Evolutionary conservation across 805 yeast genomes (phyloP), one percentile per base, ranked within the genome.

Genomic region (Hanseniaspora clermontiae): DNA sequence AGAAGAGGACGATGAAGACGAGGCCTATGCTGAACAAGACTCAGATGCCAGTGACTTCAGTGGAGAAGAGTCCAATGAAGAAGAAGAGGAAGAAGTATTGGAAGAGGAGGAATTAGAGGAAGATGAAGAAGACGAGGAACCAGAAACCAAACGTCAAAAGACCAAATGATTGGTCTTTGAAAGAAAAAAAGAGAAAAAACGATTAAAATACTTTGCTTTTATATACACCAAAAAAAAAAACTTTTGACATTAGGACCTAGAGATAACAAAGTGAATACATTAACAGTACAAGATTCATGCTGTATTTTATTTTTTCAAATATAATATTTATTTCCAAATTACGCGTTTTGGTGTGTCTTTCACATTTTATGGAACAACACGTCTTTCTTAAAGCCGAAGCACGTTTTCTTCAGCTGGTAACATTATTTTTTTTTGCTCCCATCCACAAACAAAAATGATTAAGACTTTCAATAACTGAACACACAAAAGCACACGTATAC

Each of bases 1-100:
- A 2, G 81, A 73, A 3, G 83, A 75, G 6, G 79, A 70, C 1
- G 77, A 64, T 0, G 79, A 70, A 1, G 79, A 67, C 2, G 79
- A 69, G 0, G 78, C 70, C 0, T 80, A 74, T 5, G 78, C 66
- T 2, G 80, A 72, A n/a, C 78, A 68, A 0, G 81, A 69, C 14
- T 78, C 62, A 1, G 78, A 64, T 0, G 77, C 63, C 0, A 72
- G 65, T 0, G 76, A 65, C 14, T 78, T 69, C 5, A 76, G 64
- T 3, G 79, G 66, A 5, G 76, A 66, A 27, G 79, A 68, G 1
- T 72, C 64, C 7, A 74, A 63, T 1, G 77, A 65, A 2, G 77
- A 60, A 9, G 77, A 64, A 5, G 77, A 66, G 10, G 75, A 68
- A 5, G 77, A 69, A 7, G 77, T 70, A 9, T 77, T 68, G 2